phyloP scores from a whole-genome alignment of 768 basidiomycete species.

The Hydnomerulius pinastri region DNA sequence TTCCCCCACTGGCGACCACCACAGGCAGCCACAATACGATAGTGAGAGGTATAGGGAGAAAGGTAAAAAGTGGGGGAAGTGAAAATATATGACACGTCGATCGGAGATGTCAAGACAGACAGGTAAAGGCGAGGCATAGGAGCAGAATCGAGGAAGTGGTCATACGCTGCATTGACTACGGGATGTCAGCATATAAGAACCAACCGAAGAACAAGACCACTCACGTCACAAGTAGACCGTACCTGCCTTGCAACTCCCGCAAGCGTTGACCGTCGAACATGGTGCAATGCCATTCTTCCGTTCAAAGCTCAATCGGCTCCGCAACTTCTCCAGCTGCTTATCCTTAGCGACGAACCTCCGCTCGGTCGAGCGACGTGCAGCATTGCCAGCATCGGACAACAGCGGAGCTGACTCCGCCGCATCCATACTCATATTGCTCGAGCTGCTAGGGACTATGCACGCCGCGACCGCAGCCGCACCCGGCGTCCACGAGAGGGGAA shows the following conservation, averaged over 20 bases:
- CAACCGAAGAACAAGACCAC: slow-evolving; percentile 10
- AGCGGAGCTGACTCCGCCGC: slow-evolving; percentile 11
- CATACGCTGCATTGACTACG: slow-evolving; percentile 11
- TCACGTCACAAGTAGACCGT: slow-evolving; percentile 31
- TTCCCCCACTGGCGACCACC: slow-evolving; percentile 12
- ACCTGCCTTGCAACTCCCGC: slow-evolving; percentile 27
- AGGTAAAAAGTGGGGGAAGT: slow-evolving; percentile 4
- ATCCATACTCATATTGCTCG: slow-evolving; percentile 11
- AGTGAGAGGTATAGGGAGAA: no score
- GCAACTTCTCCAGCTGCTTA: slow-evolving; percentile 66
- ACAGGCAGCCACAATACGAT: slow-evolving; percentile 6
- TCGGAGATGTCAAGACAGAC: slow-evolving; percentile 2
- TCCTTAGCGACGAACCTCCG: slow-evolving; percentile 60
- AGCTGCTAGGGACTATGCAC: slow-evolving; percentile 21
- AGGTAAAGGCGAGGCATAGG: slow-evolving; percentile 20
- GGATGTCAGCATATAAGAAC: slow-evolving; percentile 2
- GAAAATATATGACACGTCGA: slow-evolving; percentile 23
- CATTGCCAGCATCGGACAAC: slow-evolving; percentile 7
- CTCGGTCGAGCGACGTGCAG: slow-evolving; percentile 16
- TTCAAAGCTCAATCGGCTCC: slow-evolving; percentile 51
- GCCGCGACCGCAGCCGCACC: slow-evolving; percentile 35
- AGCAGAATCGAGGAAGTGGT: slow-evolving; percentile 11
- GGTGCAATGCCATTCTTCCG: slow-evolving; percentile 14
- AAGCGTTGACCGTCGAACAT: slow-evolving; percentile 28
- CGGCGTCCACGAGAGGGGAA: slow-evolving; percentile 55